Percentiles rank a stretch among this genome's conserved stretches.
Evolutionary conservation across 805 yeast genomes (phyloP).

Genomic region (Cyberlindnera xylosilytica): DNA sequence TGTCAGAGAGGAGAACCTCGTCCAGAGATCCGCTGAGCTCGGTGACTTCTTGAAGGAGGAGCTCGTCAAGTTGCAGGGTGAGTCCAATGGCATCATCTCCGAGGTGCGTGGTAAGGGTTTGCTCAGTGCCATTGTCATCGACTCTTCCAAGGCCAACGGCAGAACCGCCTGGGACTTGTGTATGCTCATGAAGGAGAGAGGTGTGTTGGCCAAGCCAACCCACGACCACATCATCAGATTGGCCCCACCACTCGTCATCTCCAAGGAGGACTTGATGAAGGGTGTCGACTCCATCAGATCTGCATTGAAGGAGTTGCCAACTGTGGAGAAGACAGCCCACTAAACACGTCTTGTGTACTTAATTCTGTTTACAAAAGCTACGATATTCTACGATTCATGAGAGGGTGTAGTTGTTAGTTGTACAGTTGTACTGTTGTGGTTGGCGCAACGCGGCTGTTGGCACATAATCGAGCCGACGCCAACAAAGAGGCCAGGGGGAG

Average conservation of each 20-base stretch:
- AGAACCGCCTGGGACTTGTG: conserved; percentile 96
- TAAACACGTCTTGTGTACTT: too few species aligned
- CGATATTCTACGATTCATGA: neutral
- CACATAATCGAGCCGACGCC: too few species aligned
- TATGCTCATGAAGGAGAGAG: conserved; percentile 79
- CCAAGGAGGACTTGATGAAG: conserved; percentile 77
- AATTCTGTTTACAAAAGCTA: too few species aligned
- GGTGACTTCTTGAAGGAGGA: conserved; percentile 69
- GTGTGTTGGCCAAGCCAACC: conserved; percentile 94
- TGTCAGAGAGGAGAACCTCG: conserved; percentile 81
- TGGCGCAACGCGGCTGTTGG: too few species aligned
- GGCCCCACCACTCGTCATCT: conserved; percentile 93
- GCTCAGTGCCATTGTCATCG: conserved; percentile 88
- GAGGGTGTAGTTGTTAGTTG: too few species aligned
- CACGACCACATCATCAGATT: conserved; percentile 93
- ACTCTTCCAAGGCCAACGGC: conserved; percentile 77
- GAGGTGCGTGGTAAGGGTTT: conserved; percentile 72
- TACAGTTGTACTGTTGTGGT: too few species aligned
- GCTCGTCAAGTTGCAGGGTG: conserved; percentile 48
- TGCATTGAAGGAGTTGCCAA: conserved; percentile 54
- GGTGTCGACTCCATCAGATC: conserved; percentile 74
- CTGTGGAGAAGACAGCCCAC: conserved; percentile 43
- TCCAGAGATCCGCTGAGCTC: conserved; percentile 67
- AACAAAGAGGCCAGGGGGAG: too few species aligned
- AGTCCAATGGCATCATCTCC: conserved; percentile 51